Evolutionary conservation across 2,329 filamentous ascomycete genomes (phyloP).

Genomic region (Fusarium sp.): DNA sequence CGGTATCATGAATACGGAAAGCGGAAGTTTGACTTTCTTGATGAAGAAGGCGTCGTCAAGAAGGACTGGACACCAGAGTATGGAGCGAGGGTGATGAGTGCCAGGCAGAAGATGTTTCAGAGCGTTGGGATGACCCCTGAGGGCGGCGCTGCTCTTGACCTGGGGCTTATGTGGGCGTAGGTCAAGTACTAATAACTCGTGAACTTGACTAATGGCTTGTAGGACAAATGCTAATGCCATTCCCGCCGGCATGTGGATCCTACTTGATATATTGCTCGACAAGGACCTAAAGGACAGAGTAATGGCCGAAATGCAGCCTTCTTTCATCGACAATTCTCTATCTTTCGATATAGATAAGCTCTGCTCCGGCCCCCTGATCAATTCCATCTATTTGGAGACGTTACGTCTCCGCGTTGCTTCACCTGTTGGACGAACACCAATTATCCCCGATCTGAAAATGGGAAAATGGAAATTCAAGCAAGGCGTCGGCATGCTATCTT

Average conservation of each 20-base stretch:
- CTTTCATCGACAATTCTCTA: neutral
- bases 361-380: slow-evolving; percentile 40
- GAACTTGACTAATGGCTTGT: accelerated
- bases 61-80: slow-evolving; percentile 37
- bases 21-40: neutral
- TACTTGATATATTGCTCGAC: slow-evolving; percentile 21
- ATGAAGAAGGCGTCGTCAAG: neutral
- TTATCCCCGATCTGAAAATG: slow-evolving; percentile 33
- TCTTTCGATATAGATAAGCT: slow-evolving; percentile 35
- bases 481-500: slow-evolving; percentile 22
- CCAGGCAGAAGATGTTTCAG: slow-evolving; percentile 31
- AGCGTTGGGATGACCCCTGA: slow-evolving; percentile 17
- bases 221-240: slow-evolving; percentile 36
- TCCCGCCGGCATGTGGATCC: slow-evolving; percentile 36
- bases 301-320: slow-evolving; percentile 25
- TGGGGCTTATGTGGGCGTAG: slow-evolving; percentile 38
- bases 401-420: slow-evolving; percentile 42
- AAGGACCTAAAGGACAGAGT: slow-evolving; percentile 7
- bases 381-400: slow-evolving; percentile 49
- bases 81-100: slow-evolving; percentile 40
- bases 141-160: slow-evolving; percentile 29
- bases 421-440: slow-evolving; percentile 32
- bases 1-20: slow-evolving; percentile 22
- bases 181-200: neutral
- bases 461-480: slow-evolving; percentile 29